Evolutionary conservation across 2,329 filamentous ascomycete genomes (phyloP).

Genomic region (Beauveria scarabaeidicola): DNA sequence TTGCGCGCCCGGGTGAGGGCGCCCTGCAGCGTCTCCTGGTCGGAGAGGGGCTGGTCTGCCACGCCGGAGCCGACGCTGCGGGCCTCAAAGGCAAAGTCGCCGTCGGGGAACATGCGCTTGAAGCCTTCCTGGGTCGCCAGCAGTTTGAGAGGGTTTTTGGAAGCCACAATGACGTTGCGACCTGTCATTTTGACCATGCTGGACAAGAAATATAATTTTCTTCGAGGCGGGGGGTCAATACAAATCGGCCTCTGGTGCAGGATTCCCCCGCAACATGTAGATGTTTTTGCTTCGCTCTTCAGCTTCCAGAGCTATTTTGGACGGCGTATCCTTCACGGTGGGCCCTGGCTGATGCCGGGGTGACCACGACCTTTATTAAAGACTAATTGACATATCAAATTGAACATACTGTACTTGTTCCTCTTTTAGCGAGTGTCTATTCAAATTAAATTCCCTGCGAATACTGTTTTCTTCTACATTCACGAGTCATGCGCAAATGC

Average conservation of each 20-base stretch:
- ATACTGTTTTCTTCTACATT: no score
- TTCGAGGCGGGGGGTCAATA: no score
- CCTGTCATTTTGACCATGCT: background rate
- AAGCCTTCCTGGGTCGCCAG: conserved; percentile 29
- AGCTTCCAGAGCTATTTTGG: background rate
- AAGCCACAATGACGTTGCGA: conserved; percentile 25
- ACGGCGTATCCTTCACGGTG: background rate
- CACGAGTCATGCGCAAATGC: no score
- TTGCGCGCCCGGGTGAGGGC: conserved; percentile 29
- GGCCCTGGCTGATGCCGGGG: background rate
- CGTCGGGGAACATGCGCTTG: conserved; percentile 24
- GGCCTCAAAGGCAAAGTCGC: conserved; percentile 18
- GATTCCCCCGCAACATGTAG: no score
- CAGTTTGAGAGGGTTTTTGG: conserved; percentile 33
- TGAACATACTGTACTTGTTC: no score
- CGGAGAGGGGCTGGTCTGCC: conserved; percentile 30
- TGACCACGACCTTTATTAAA: background rate
- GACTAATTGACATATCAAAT: background rate
- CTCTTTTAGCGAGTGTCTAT: no score
- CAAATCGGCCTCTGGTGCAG: no score
- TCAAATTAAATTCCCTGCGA: no score
- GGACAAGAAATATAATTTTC: background rate
- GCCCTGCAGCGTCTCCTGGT: conserved; percentile 29
- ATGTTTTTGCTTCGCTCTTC: background rate
- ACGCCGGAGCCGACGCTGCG: conserved; percentile 30